Evolutionary conservation across 2,329 filamentous ascomycete species (phyloP).

Genomic region (Talaromyces pinophilus): DNA sequence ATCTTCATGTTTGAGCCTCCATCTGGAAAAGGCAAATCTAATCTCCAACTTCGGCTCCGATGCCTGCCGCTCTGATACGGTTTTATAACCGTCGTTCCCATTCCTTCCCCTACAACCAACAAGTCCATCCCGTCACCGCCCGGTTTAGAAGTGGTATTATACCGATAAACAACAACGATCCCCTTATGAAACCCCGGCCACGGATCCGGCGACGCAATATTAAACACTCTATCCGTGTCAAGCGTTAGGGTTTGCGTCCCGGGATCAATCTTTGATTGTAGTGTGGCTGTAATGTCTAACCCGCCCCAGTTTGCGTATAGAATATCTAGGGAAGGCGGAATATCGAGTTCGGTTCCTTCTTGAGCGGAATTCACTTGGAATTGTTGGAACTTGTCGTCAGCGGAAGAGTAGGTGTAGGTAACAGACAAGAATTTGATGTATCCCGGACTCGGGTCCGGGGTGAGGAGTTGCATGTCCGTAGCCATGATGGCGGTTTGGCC

Average conservation of each 20-base stretch:
- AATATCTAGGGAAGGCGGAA: background rate
- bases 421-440: conserved; percentile 7
- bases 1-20: background rate
- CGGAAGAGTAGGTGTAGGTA: background rate
- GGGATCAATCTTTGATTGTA: background rate
- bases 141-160: background rate
- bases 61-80: background rate
- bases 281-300: background rate
- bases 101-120: background rate
- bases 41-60: background rate
- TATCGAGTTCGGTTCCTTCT: background rate
- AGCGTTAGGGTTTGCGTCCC: background rate
- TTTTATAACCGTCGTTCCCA: background rate
- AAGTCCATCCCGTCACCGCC: background rate
- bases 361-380: background rate
- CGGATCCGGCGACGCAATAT: background rate
- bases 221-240: background rate
- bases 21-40: background rate
- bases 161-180: background rate
- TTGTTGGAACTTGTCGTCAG: background rate
- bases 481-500: conserved; percentile 6
- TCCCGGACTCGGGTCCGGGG: conserved; percentile 1
- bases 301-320: conserved; percentile 4
- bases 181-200: background rate
- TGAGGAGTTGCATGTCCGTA: conserved; percentile 1